These are phyloP conservation scores for Echinochloa phyllopogon DNA, from an alignment of 176 grass and related monocot species.

Conservation along the genomic window DNA sequence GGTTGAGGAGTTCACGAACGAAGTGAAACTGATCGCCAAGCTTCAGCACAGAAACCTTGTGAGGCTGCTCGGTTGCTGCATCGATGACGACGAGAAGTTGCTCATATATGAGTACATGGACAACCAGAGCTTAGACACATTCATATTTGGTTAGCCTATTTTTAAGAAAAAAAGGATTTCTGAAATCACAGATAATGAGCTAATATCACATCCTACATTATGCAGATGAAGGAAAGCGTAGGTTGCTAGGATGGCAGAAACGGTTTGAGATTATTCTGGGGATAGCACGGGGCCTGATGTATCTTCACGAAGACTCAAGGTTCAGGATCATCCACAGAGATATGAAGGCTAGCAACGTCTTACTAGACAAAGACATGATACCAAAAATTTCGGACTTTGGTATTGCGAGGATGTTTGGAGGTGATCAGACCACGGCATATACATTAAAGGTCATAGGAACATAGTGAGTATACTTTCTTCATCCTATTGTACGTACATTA, in stretches of 20 bases:
- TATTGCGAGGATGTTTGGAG: constrained; percentile 53
- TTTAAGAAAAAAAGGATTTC: not conserved
- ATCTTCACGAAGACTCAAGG: constrained; percentile 57
- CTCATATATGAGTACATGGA: constrained; percentile 68
- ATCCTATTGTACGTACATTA: not conserved
- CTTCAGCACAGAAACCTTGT: constrained; percentile 59
- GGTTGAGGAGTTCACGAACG: constrained; percentile 54
- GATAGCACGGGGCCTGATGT: constrained; percentile 48
- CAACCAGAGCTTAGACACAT: constrained; percentile 57
- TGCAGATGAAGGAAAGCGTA: constrained; percentile 47
- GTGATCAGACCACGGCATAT: constrained; percentile 52
- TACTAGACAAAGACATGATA: constrained; percentile 47
- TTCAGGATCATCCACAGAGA: constrained; percentile 57
- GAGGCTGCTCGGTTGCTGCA: constrained; percentile 51
- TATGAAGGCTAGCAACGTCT: constrained; percentile 51
- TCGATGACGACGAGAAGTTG: constrained; percentile 51
- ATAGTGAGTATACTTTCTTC: constrained; percentile 39
- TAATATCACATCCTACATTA: not conserved
- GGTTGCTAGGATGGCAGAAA: constrained; percentile 36
- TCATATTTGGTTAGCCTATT: constrained; percentile 56
- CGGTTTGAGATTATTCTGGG: constrained; percentile 47
- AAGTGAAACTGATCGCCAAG: constrained; percentile 56
- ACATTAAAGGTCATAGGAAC: constrained; percentile 54
- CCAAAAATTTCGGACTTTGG: constrained; percentile 57
- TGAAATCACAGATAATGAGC: not conserved